Evolutionary conservation across 1,284 basidiomycete genomes (phyloP).

Genomic region (Thecaphora thlaspeos): DNA sequence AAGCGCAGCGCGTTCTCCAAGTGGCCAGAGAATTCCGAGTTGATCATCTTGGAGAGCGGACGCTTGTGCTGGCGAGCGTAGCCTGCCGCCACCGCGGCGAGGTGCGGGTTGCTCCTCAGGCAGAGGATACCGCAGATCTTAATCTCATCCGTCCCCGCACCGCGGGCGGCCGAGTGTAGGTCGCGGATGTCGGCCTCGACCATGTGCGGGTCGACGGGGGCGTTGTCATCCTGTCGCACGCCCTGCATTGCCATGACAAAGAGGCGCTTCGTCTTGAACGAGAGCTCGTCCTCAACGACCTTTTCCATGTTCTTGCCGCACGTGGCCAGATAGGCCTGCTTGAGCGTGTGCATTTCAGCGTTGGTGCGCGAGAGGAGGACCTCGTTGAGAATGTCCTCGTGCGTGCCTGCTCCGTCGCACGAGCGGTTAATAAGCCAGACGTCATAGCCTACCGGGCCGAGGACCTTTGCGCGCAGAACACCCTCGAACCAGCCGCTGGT

Average conservation of each 20-base stretch:
- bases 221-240: constrained; percentile 42
- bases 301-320: constrained; percentile 49
- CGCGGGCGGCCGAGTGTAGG: constrained; percentile 26
- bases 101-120: constrained; percentile 46
- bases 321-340: constrained; percentile 46
- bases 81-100: constrained; percentile 47
- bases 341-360: constrained; percentile 50
- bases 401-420: constrained; percentile 52
- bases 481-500: constrained; percentile 53
- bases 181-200: constrained; percentile 36
- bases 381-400: constrained; percentile 55
- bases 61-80: constrained; percentile 41
- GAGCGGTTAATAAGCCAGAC: constrained; percentile 52
- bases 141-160: constrained; percentile 49
- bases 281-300: constrained; percentile 54
- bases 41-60: constrained; percentile 44
- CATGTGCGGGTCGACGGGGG: constrained; percentile 28
- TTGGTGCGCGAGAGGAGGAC: constrained; percentile 51
- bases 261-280: constrained; percentile 54
- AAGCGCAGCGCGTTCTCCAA: constrained; percentile 49
- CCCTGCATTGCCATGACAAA: constrained; percentile 52
- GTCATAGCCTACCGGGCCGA: constrained; percentile 53
- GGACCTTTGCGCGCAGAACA: constrained; percentile 40
- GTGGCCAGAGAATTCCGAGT: constrained; percentile 53
- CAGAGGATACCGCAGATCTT: constrained; percentile 53